phyloP scores from a whole-genome alignment of 2,329 filamentous ascomycete genomes.

The Xylariaceae sp. region DNA sequence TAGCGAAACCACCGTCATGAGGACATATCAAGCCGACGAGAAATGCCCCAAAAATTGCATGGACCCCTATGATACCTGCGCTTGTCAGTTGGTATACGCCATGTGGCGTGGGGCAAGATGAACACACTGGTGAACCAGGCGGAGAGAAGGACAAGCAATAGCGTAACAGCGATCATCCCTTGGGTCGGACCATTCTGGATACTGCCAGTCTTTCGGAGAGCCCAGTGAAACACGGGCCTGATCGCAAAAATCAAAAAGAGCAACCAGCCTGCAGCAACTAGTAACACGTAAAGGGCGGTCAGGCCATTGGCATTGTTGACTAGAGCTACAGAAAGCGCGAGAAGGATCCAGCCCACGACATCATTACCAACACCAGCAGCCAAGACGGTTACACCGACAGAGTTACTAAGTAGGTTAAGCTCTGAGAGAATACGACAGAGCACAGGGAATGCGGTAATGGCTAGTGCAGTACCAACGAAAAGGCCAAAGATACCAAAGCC shows the following conservation, averaged over 20 bases:
- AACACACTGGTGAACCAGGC: conserved; percentile 59
- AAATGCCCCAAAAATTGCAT: conserved; percentile 94
- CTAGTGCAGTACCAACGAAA: conserved; percentile 91
- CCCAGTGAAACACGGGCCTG: conserved; percentile 75
- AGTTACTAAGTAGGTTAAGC: conserved; percentile 80
- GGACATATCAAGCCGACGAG: conserved; percentile 88
- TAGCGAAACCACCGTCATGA: conserved; percentile 86
- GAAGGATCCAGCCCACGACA: conserved; percentile 86
- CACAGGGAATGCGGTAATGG: conserved; percentile 90
- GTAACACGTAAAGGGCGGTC: conserved; percentile 82
- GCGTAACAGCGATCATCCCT: conserved; percentile 79
- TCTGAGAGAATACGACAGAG: conserved; percentile 93
- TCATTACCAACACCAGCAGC: conserved; percentile 94
- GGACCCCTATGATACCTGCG: conserved; percentile 85
- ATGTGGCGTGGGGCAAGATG: not conserved
- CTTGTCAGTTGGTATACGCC: conserved; percentile 36
- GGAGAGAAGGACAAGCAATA: conserved; percentile 77
- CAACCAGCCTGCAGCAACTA: conserved; percentile 76
- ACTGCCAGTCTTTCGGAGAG: conserved; percentile 75
- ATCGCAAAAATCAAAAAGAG: conserved; percentile 76
- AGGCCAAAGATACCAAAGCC: conserved; percentile 56
- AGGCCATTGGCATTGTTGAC: conserved; percentile 87
- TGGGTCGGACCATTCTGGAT: conserved; percentile 89
- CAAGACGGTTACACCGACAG: conserved; percentile 87
- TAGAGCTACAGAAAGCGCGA: conserved; percentile 90